A percentile compares a stretch with the other conserved stretches of the same genome.
Conservation (phyloP, 192 early-diverging fungal species). For the Coemansia guatemalensis region DNA sequence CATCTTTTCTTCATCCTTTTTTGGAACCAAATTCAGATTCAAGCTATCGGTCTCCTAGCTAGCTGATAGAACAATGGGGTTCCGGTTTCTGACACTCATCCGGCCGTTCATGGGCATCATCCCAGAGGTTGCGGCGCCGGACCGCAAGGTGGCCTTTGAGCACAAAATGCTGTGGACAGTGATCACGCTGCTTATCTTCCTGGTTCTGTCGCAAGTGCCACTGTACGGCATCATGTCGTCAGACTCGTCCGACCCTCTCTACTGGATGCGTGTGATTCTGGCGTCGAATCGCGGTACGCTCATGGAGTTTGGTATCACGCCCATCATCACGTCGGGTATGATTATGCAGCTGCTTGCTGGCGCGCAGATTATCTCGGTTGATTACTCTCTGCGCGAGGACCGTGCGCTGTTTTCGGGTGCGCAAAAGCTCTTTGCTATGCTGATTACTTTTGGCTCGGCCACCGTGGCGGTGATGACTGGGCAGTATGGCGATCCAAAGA, state of each 20-base stretch:
- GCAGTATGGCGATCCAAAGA: slow-evolving; percentile 94
- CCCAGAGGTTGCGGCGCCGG: slow-evolving; percentile 92
- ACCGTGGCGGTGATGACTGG: slow-evolving; percentile 98
- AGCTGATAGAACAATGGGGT: slow-evolving; percentile 32
- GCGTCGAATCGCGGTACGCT: slow-evolving; percentile 99
- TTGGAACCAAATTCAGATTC: not conserved
- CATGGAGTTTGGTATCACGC: slow-evolving; percentile 99
- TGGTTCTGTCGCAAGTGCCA: slow-evolving; percentile 99
- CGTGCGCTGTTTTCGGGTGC: slow-evolving; percentile 98
- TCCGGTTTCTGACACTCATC: slow-evolving; percentile 95
- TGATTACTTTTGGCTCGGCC: slow-evolving; percentile 98
- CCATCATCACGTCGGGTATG: slow-evolving; percentile 99
- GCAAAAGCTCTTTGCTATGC: slow-evolving; percentile 97
- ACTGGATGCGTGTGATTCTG: slow-evolving; percentile 99
- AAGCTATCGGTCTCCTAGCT: not conserved
- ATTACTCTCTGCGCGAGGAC: slow-evolving; percentile 98
- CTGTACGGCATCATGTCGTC: slow-evolving; percentile 99
- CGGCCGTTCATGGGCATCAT: slow-evolving; percentile 97
- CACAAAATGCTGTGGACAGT: slow-evolving; percentile 99
- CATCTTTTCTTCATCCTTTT: not conserved
- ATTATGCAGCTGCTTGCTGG: slow-evolving; percentile 99
- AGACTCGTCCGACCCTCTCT: slow-evolving; percentile 97
- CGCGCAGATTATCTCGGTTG: slow-evolving; percentile 98
- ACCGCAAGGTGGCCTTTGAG: slow-evolving; percentile 98
- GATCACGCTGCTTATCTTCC: slow-evolving; percentile 98